Evolutionary conservation across 2,329 filamentous ascomycete species (phyloP), one percentile per base, ranked within the genome.

Genomic region (Exophiala mesophila): DNA sequence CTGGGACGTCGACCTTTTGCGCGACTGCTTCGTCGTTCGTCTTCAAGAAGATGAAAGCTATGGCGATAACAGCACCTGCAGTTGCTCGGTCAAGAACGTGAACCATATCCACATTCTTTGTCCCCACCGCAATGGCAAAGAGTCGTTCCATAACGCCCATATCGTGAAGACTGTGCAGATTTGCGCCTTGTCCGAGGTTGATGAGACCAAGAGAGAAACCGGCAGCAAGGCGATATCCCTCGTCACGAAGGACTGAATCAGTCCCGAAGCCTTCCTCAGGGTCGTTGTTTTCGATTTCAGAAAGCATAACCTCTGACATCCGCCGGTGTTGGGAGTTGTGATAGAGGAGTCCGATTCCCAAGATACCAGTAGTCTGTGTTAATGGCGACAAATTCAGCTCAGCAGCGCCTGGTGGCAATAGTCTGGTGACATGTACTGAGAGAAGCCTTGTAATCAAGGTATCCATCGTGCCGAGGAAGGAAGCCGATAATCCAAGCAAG

Each of bases 221-320:
- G 13, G 94, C 89, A 6, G 92, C 89, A 24, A 98, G 74, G 29
- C 94, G 82, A 63, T 98, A 98, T n/a, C 89, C 89, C 67, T 98
- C 92, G 59, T 94, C 90, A 17, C 90, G 81, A 36, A 97, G 67
- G 16, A 82, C 81, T 56, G 95, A 87, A 44, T 89, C 84, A 5
- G 74, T 70, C 39, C 71, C 64, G 18, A 73, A 71, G 4, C 72
- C 71, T 46, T 96, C 89, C 39, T 90, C 85, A 26, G 85, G 76
- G 18, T 92, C 88, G 38, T 88, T 76, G 50, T 89, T 84, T 61
- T 96, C 88, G 47, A 98, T 92, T 62, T 98, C 92, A 0, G 90
- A 97, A 37, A 98, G 78, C 88, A 98, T 96, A 13, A 97, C 88
- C 62, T 98, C 92, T 59, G 88, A 97, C 92, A 98, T 98, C 26